Conservation (phyloP, 768 basidiomycete genomes). For the Rhodosporidiobolus odoratus region DNA sequence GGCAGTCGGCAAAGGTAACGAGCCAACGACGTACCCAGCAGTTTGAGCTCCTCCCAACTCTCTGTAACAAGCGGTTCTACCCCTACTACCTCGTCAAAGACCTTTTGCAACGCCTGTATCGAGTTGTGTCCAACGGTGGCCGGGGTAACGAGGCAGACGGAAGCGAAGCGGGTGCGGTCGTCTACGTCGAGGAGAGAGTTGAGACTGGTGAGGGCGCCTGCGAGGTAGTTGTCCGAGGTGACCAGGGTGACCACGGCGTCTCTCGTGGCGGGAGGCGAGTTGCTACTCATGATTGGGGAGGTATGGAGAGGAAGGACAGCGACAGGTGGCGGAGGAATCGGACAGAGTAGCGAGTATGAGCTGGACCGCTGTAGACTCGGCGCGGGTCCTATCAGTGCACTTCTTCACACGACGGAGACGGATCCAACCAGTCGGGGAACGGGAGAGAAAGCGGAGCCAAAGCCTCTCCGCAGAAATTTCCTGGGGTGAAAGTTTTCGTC, state of each 20-base stretch:
- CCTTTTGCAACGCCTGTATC: slow-evolving; percentile 70
- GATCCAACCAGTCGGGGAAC: too few relatives aligned
- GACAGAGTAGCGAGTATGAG: background rate
- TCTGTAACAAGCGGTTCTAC: slow-evolving; percentile 79
- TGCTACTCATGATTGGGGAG: background rate
- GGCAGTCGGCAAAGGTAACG: background rate
- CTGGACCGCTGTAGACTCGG: too few relatives aligned
- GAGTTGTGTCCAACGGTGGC: slow-evolving; percentile 80
- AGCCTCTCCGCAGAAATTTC: too few relatives aligned
- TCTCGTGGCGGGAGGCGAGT: too few relatives aligned
- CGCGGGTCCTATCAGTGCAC: too few relatives aligned
- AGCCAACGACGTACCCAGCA: slow-evolving; percentile 62
- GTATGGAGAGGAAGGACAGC: background rate
- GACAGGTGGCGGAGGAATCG: background rate
- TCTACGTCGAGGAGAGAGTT: slow-evolving; percentile 80
- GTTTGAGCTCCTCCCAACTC: slow-evolving; percentile 60
- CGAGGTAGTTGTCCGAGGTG: slow-evolving; percentile 85
- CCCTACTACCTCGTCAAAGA: slow-evolving; percentile 79
- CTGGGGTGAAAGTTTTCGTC: too few relatives aligned
- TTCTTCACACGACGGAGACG: too few relatives aligned
- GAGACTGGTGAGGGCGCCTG: slow-evolving; percentile 79
- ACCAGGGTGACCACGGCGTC: slow-evolving; percentile 60
- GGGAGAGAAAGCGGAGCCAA: too few relatives aligned
- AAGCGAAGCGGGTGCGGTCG: slow-evolving; percentile 55
- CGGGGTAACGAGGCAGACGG: slow-evolving; percentile 88